phyloP scores from a whole-genome alignment of 495 filamentous ascomycete species.

The Aspergillus incahuasiensis region DNA sequence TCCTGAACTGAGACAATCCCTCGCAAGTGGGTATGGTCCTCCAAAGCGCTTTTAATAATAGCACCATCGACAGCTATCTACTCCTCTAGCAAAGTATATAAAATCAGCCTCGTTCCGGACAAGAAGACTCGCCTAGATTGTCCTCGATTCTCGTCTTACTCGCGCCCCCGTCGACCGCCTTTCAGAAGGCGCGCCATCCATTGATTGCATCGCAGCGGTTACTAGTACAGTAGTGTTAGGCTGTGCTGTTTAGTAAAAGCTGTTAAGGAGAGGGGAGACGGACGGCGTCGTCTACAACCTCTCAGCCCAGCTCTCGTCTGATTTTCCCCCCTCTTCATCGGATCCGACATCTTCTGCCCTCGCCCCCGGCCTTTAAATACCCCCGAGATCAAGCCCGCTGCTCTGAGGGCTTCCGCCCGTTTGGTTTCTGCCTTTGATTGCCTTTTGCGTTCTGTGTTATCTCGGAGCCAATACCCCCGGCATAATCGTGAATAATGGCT shows the following conservation, averaged over 20 bases:
- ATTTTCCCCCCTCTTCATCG: constrained; percentile 8
- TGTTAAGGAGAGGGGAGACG: constrained; percentile 17
- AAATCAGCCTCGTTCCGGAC: not conserved
- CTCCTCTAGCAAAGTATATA: not conserved
- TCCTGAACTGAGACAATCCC: constrained; percentile 19
- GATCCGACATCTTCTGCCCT: not conserved
- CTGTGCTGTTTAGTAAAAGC: constrained; percentile 3
- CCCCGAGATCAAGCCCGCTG: not conserved
- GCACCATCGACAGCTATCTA: not conserved
- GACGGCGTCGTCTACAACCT: not conserved
- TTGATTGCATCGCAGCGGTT: not conserved
- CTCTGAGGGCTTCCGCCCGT: constrained; percentile 8
- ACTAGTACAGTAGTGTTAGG: not conserved
- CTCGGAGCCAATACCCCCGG: constrained; percentile 4
- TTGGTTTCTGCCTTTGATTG: constrained; percentile 6
- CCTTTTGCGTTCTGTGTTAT: constrained; percentile 7
- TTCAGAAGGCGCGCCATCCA: constrained; percentile 20
- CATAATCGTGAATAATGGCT: constrained; percentile 43
- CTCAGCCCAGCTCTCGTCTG: constrained; percentile 2
- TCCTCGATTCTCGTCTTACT: not conserved
- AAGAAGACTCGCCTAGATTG: not conserved
- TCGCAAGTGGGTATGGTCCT: constrained; percentile 9
- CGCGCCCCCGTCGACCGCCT: constrained; percentile 18
- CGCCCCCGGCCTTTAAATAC: not conserved
- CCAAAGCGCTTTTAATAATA: not conserved